These are phyloP conservation scores for Trichoderma lentiforme DNA, from an alignment of 2,329 filamentous ascomycete genomes.

Conservation along the genomic window DNA sequence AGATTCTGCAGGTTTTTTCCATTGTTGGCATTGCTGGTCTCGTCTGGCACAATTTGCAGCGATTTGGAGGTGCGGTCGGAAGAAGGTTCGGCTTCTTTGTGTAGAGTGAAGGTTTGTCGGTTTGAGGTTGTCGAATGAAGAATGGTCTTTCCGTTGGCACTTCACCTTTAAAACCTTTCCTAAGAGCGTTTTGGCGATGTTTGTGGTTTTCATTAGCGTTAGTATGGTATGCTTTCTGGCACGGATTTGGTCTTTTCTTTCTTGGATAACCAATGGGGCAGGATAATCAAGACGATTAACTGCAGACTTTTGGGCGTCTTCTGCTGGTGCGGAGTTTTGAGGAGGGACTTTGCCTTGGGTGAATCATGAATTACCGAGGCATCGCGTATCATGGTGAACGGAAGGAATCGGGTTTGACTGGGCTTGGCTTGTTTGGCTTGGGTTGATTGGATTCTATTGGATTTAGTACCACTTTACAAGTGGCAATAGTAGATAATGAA, in stretches of 20 bases:
- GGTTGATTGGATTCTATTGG: not conserved
- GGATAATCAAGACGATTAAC: not conserved
- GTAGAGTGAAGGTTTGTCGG: conserved; percentile 1
- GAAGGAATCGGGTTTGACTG: not conserved
- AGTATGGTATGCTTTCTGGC: not conserved
- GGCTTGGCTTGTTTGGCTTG: not conserved
- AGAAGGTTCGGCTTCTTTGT: conserved; percentile 22
- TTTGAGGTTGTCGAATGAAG: not conserved
- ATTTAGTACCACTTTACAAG: not conserved
- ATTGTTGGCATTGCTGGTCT: conserved; percentile 46
- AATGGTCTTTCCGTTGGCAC: not conserved
- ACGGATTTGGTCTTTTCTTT: not conserved
- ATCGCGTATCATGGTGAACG: not conserved
- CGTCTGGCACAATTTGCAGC: conserved; percentile 39
- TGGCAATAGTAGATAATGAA: not conserved
- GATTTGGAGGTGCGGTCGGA: conserved; percentile 26
- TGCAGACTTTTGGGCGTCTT: not conserved
- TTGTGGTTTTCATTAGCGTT: not conserved
- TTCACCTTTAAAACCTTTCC: not conserved
- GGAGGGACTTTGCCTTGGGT: not conserved
- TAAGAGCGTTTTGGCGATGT: not conserved
- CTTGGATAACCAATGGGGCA: not conserved
- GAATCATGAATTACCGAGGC: not conserved
- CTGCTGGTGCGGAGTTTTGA: not conserved
- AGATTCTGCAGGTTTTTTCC: conserved; percentile 54